Percentiles rank a stretch among this genome's conserved stretches.
These are phyloP conservation scores for Cryphonectria naterciae DNA, from an alignment of 2,329 filamentous ascomycete genomes.

Conservation along the genomic window DNA sequence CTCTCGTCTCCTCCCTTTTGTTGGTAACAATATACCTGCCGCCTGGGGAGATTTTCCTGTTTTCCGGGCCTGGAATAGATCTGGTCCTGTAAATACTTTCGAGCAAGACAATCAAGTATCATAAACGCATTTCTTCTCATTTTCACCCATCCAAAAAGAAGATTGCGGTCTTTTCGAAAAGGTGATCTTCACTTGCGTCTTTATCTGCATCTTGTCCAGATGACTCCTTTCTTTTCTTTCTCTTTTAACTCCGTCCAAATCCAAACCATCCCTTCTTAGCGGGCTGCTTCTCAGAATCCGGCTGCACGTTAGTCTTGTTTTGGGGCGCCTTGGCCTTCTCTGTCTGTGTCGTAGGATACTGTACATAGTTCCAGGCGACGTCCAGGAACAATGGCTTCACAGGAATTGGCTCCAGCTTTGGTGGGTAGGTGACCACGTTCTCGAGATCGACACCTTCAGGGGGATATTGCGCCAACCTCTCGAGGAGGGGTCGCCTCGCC, in stretches of 20 bases:
- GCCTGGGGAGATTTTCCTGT: background rate
- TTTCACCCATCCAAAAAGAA: background rate
- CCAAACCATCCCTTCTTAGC: conserved; percentile 79
- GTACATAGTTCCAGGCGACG: conserved; percentile 96
- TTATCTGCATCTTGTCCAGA: background rate
- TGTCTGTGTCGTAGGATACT: conserved; percentile 72
- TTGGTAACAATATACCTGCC: background rate
- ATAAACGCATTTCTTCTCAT: background rate
- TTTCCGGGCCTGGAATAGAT: background rate
- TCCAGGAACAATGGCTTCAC: conserved; percentile 97
- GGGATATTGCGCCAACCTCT: conserved; percentile 77
- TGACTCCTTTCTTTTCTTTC: background rate
- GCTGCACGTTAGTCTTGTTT: conserved; percentile 36
- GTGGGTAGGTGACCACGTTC: conserved; percentile 86
- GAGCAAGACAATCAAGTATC: background rate
- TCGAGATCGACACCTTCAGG: conserved; percentile 70
- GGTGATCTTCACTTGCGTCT: background rate
- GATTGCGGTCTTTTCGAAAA: background rate
- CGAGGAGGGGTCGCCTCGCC: conserved; percentile 63
- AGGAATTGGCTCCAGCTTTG: conserved; percentile 78
- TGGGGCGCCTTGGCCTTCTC: conserved; percentile 33
- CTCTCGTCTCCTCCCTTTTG: background rate
- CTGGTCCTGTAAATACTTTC: background rate
- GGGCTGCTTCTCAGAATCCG: conserved; percentile 49
- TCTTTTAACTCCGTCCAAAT: conserved; percentile 57